These are phyloP conservation scores for Blastocystis hominis DNA, from an alignment of 352 stramenopile genomes.

Conservation along the genomic window DNA sequence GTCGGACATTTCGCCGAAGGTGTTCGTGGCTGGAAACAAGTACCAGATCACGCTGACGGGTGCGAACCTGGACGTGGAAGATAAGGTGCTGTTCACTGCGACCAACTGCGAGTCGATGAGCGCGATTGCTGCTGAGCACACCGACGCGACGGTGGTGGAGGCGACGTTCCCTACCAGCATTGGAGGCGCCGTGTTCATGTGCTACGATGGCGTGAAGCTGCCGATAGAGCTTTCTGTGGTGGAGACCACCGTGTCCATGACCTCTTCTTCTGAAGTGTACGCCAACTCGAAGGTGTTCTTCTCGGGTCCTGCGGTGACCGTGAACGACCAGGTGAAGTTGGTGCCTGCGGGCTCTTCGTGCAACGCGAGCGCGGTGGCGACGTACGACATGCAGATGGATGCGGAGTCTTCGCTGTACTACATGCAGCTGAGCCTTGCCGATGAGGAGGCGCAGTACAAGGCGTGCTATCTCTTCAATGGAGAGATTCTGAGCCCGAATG, in stretches of 20 bases:
- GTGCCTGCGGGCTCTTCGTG: not conserved
- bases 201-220: not conserved
- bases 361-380: not conserved
- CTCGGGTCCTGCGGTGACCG: not conserved
- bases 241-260: constrained; percentile 2
- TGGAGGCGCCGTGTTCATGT: not conserved
- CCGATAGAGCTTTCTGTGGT: not conserved
- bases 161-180: not conserved
- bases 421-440: not conserved
- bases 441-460: not conserved
- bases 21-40: constrained; percentile 30
- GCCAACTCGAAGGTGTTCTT: constrained; percentile 1
- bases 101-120: constrained; percentile 6
- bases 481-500: constrained; percentile 37
- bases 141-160: not conserved
- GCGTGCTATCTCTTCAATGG: constrained; percentile 51
- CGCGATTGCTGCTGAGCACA: not conserved
- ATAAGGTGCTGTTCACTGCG: constrained; percentile 1
- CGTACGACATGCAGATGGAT: not conserved
- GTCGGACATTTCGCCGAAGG: not conserved
- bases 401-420: not conserved
- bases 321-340: constrained; percentile 4
- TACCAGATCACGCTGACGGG: constrained; percentile 24
- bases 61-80: not conserved
- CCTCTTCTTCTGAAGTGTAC: constrained; percentile 40